Evolutionary conservation across 208 protist species (phyloP).

Genomic region (Trypanosoma mega): DNA sequence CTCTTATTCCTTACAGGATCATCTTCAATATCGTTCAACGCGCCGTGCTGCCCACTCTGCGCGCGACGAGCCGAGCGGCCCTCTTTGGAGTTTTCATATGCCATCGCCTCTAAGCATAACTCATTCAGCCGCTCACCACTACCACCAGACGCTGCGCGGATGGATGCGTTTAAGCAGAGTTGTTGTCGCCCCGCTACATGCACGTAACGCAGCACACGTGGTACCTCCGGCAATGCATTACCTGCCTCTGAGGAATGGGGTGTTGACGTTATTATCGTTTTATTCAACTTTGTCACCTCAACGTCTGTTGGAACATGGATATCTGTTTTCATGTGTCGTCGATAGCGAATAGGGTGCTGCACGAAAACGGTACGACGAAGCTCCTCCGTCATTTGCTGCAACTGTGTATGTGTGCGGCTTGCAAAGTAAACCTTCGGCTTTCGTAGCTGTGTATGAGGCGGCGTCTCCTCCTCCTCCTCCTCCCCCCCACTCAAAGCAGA

Average conservation of each 20-base stretch:
- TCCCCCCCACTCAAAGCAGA: not conserved
- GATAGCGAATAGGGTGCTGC: slow-evolving; percentile 28
- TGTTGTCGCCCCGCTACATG: slow-evolving; percentile 90
- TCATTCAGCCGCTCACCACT: slow-evolving; percentile 84
- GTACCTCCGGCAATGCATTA: not conserved
- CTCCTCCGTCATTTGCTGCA: slow-evolving; percentile 93
- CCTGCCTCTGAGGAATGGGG: too few species aligned
- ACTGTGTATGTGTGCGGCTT: slow-evolving; percentile 95
- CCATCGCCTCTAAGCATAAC: slow-evolving; percentile 90
- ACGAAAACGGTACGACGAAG: slow-evolving; percentile 84
- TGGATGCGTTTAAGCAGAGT: slow-evolving; percentile 84
- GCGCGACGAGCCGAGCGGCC: slow-evolving; percentile 38
- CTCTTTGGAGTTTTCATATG: slow-evolving; percentile 53
- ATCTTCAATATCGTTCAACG: slow-evolving; percentile 23
- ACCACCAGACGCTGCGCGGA: slow-evolving; percentile 38
- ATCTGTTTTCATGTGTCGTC: too few species aligned
- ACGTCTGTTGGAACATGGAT: too few species aligned
- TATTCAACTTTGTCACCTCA: too few species aligned
- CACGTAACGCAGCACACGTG: slow-evolving; percentile 52
- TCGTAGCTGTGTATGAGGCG: slow-evolving; percentile 31
- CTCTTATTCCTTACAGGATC: too few species aligned
- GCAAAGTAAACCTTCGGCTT: slow-evolving; percentile 92
- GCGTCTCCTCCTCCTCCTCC: slow-evolving; percentile 24
- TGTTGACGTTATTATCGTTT: too few species aligned
- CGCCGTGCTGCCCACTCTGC: slow-evolving; percentile 5